These are phyloP conservation scores for Xylaria grammica DNA, from an alignment of 495 filamentous ascomycete species.

Conservation along the genomic window DNA sequence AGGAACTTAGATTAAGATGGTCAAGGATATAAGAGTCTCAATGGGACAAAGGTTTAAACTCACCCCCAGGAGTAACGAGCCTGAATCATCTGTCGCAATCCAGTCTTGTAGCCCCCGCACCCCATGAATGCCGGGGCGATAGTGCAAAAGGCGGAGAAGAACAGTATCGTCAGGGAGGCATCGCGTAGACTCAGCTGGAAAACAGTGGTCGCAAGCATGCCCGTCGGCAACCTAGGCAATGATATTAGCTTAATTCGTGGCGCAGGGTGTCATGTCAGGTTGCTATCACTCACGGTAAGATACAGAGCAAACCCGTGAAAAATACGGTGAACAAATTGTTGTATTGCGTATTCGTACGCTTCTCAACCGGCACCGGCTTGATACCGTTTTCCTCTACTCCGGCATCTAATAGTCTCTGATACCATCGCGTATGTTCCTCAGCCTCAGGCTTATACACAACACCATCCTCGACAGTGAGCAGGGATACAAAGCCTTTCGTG, in stretches of 20 bases:
- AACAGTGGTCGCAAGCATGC: constrained; percentile 55
- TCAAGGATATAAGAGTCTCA: constrained; percentile 27
- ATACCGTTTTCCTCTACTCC: constrained; percentile 57
- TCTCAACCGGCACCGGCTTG: constrained; percentile 58
- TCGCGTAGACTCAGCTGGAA: constrained; percentile 60
- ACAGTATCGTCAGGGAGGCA: constrained; percentile 60
- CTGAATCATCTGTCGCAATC: constrained; percentile 61
- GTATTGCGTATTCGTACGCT: constrained; percentile 56
- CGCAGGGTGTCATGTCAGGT: neutral
- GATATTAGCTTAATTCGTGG: constrained; percentile 22
- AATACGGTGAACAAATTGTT: constrained; percentile 57
- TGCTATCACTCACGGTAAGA: constrained; percentile 47
- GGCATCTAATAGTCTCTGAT: constrained; percentile 52
- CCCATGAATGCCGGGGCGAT: constrained; percentile 60
- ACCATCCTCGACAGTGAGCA: constrained; percentile 37
- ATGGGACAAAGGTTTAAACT: constrained; percentile 16
- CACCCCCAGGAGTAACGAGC: constrained; percentile 62
- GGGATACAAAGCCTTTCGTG: constrained; percentile 21
- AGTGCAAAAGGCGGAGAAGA: constrained; percentile 58
- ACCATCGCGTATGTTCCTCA: constrained; percentile 43
- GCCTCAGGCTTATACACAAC: constrained; percentile 38
- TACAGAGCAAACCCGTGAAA: constrained; percentile 48
- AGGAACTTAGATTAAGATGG: constrained; percentile 1
- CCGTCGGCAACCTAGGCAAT: constrained; percentile 53
- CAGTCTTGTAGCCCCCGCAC: constrained; percentile 56